Conservation (phyloP, 2,329 filamentous ascomycete species). For the Rhinocladiella mackenziei region DNA sequence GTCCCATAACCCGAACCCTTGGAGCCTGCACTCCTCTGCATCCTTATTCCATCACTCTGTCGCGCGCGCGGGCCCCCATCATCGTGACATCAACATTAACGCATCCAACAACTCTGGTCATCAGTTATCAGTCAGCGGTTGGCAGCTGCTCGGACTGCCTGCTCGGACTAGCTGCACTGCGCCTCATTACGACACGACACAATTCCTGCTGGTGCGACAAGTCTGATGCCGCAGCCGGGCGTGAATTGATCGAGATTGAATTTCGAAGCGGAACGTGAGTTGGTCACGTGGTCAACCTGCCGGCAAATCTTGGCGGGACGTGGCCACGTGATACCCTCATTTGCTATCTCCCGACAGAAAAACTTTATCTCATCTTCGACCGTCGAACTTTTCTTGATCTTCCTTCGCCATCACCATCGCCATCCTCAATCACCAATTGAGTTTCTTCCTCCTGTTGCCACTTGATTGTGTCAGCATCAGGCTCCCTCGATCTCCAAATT, state of each 20-base stretch:
- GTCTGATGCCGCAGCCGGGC: constrained; percentile 3
- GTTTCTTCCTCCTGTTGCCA: constrained; percentile 24
- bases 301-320: too few relatives aligned
- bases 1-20: too few relatives aligned
- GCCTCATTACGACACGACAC: constrained; percentile 1
- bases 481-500: constrained; percentile 11
- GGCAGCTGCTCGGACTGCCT: not conserved
- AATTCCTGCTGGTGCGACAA: constrained; percentile 6
- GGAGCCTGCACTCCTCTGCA: not conserved
- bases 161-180: not conserved
- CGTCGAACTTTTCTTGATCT: not conserved
- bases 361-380: not conserved
- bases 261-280: too few relatives aligned
- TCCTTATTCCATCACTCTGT: not conserved
- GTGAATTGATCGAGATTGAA: too few relatives aligned
- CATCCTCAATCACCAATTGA: constrained; percentile 1
- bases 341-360: constrained; percentile 1
- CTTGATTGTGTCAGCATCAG: constrained; percentile 29
- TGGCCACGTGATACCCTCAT: too few relatives aligned
- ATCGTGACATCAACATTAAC: too few relatives aligned
- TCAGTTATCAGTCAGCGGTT: not conserved
- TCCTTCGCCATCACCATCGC: constrained; percentile 5
- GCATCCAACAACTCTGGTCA: not conserved
- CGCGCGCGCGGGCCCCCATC: not conserved
- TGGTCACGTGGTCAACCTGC: too few relatives aligned